Conservation (phyloP, 164 flowering plant genomes). For the Cinnamomum chago region DNA sequence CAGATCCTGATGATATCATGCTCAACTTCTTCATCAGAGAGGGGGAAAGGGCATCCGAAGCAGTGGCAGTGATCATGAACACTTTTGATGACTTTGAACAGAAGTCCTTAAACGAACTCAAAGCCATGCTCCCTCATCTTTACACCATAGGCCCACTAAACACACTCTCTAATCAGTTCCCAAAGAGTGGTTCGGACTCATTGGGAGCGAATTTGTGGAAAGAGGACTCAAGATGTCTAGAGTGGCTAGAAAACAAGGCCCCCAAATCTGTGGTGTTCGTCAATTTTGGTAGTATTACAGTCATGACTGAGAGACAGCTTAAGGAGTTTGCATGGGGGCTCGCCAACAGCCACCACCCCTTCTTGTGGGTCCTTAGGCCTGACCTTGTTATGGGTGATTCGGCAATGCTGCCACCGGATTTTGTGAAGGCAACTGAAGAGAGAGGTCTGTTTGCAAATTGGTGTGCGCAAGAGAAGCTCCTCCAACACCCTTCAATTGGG, state of each 20-base stretch:
- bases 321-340: conserved; percentile 17
- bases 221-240: conserved; percentile 2
- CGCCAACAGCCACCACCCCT: conserved; percentile 11
- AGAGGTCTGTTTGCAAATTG: conserved; percentile 9
- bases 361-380: conserved; percentile 12
- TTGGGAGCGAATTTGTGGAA: conserved; percentile 5
- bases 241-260: neutral
- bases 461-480: conserved; percentile 14
- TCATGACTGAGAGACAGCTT: conserved; percentile 4
- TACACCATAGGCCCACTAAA: conserved; percentile 14
- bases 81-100: conserved; percentile 16
- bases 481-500: conserved; percentile 10
- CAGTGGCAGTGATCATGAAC: conserved; percentile 28
- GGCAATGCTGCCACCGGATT: conserved; percentile 13
- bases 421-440: conserved; percentile 7
- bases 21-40: conserved; percentile 3
- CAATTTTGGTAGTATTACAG: conserved; percentile 1
- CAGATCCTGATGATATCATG: conserved; percentile 7
- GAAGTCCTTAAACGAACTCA: conserved; percentile 8
- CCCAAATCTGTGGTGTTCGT: neutral
- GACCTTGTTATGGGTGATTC: conserved; percentile 12
- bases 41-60: conserved; percentile 12
- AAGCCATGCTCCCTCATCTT: neutral
- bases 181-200: neutral
- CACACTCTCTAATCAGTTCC: neutral